Base-by-base conservation (phyloP, 345 rosid genomes). In the Pistacia integerrima region DNA sequence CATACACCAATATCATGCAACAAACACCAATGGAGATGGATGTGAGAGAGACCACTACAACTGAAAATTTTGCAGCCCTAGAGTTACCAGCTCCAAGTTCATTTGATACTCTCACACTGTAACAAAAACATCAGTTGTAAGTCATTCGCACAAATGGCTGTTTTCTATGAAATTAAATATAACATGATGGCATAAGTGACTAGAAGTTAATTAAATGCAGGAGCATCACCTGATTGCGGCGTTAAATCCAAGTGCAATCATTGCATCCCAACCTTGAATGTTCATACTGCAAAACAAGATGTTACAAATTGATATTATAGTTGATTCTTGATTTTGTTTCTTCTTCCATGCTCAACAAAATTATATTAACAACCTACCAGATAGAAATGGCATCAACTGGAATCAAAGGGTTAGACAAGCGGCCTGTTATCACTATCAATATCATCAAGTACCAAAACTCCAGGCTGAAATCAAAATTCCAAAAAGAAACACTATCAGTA, bases 391-490 rank as follows among this genome's bases (percentile, higher is more conserved):
- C 98, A 79, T 93, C 98, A 12, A 95, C 94, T 13, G 98, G 89
- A 36, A 95, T 86, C 69, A 93, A 77, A 48, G 97, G 97, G 75
- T 93, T 79, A 12, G 91, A 78, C 80, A 95, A 81, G 33, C 88
- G 96, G 80, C 97, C 99, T 6, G 97, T 87, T 67, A 95, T 81
- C 74, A 92, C 93, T 18, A 92, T 72, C 69, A 95, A 80, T 52
- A 93, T 35, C 97, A 90, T 93, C 84, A 93, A 76, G 87, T 91
- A 95, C 98, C 98, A 95, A 73, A 93, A 90, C 84, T 93, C 98
- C 91, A 95, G 89, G 90, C 99, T 95, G 85, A 79, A 85, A 13
- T 65, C 4, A 69, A 77, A 41, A 17, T 58, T 22, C 58, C 12
- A n/a, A 59, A 61, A 30, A 5, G 46, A 41, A 5, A 41, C 6